These are phyloP conservation scores for Gelatoporia subvermispora DNA, from an alignment of 768 basidiomycete species.

Conservation along the genomic window DNA sequence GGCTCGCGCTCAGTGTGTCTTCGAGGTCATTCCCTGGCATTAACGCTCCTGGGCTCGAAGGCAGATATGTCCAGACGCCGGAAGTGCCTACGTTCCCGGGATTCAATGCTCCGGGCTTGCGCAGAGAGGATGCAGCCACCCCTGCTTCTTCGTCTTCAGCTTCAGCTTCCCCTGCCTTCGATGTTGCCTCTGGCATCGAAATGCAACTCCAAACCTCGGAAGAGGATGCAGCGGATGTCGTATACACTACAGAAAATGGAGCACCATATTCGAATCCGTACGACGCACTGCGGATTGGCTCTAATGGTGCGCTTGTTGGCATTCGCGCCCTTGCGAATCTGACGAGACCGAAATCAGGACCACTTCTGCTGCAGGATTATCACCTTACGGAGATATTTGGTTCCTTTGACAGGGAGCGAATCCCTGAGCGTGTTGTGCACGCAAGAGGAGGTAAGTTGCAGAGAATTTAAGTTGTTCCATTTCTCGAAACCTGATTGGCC, in stretches of 20 bases:
- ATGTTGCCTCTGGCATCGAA: conserved; percentile 13
- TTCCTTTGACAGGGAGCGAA: conserved; percentile 21
- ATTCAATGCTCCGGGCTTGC: conserved; percentile 10
- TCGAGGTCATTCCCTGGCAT: neutral
- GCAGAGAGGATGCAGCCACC: conserved; percentile 9
- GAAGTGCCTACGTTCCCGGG: conserved; percentile 1
- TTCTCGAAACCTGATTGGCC: neutral
- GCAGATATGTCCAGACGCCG: neutral
- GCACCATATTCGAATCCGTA: conserved; percentile 20
- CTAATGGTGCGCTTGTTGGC: conserved; percentile 12
- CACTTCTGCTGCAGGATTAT: conserved; percentile 20
- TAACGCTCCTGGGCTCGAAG: no score
- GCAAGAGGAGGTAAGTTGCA: conserved; percentile 25
- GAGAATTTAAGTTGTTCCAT: neutral
- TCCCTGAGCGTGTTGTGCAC: conserved; percentile 32
- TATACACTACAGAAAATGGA: conserved; percentile 19
- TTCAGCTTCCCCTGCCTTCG: conserved; percentile 4
- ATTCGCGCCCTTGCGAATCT: neutral
- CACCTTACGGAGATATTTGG: conserved; percentile 19
- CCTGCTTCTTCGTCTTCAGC: conserved; percentile 5
- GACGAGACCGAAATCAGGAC: conserved; percentile 5
- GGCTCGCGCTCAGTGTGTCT: neutral
- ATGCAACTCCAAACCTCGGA: conserved; percentile 14
- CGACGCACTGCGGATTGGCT: conserved; percentile 18
- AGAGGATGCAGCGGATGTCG: conserved; percentile 13